Conservation (phyloP, 2,329 filamentous ascomycete species). For the Microsporum canis region DNA sequence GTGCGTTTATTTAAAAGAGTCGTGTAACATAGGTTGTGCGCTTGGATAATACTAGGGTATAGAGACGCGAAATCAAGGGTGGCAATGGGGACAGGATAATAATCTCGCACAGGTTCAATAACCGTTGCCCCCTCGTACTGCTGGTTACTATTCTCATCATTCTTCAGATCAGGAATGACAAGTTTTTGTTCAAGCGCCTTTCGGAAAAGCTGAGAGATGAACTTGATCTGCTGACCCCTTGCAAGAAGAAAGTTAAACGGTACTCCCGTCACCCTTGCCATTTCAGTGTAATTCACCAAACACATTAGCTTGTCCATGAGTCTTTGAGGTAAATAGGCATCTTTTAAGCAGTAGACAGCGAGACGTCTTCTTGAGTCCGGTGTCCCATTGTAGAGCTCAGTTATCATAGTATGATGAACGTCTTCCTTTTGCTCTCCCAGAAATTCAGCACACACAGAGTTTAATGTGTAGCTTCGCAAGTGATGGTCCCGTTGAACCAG, state of each 20-base stretch:
- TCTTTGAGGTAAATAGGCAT: slow-evolving; percentile 87
- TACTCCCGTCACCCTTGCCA: slow-evolving; percentile 97
- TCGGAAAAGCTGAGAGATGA: slow-evolving; percentile 91
- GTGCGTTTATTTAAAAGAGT: slow-evolving; percentile 71
- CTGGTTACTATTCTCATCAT: slow-evolving; percentile 69
- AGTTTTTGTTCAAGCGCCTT: slow-evolving; percentile 89
- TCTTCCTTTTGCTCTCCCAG: slow-evolving; percentile 96
- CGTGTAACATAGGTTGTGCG: slow-evolving; percentile 96
- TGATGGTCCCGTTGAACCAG: slow-evolving; percentile 91
- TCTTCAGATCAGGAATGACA: slow-evolving; percentile 76
- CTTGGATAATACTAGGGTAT: slow-evolving; percentile 97
- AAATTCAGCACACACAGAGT: slow-evolving; percentile 91
- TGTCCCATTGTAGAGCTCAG: slow-evolving; percentile 92
- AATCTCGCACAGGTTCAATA: slow-evolving; percentile 86
- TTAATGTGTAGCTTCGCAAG: slow-evolving; percentile 89
- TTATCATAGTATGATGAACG: slow-evolving; percentile 98
- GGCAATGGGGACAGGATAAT: slow-evolving; percentile 89
- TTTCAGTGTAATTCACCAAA: slow-evolving; percentile 97
- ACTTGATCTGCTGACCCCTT: slow-evolving; percentile 92
- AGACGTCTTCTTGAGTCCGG: slow-evolving; percentile 81
- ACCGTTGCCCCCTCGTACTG: slow-evolving; percentile 97
- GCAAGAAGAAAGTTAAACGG: slow-evolving; percentile 91
- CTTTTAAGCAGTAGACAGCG: slow-evolving; percentile 93
- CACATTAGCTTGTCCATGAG: slow-evolving; percentile 97
- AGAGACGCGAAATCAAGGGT: slow-evolving; percentile 98